Base-by-base conservation (phyloP, 2,329 filamentous ascomycete genomes). In the Pezizomycotina sp. region DNA sequence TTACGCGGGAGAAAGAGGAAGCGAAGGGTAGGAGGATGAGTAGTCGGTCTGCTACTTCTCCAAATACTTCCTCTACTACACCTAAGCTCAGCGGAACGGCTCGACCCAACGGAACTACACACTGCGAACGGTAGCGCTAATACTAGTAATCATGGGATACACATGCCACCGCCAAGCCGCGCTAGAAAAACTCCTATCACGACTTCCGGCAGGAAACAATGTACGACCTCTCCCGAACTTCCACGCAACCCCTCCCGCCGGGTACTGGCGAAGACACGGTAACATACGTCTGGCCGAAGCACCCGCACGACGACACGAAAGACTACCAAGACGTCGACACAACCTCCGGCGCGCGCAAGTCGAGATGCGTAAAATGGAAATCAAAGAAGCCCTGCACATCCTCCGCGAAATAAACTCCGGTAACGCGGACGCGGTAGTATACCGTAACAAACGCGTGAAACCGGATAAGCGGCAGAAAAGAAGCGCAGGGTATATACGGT, bases 271-370 rank as follows among this genome's bases (percentile, higher is more conserved):
- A 66, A 14, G 21, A 32, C 18, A 40, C 31, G 3, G 37, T 40
- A 4, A 32, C 34, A 8, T 40, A 40, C 20, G 18, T 40, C 2
- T 40, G 37, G 37, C 37, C 34, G 63, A 62, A 1, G 46, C 53
- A 25, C 62, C 34, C 34, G 16, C 37, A 31, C 4, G 27, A 35
- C 28, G 37, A 35, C 19, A 40, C 72, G 0, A 60, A 64, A 34
- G 75, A 73, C 45, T 60, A 65, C 4, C 62, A 65, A 34, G 71
- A 71, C 2, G 65, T 76, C 1, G 73, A 77, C 47, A 58, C 51
- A 65, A 70, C 34, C 59, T 77, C 4, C 64, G 73, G 7, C 58
- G 60, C 24, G 70, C 70, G 0, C 71, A 77, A 48, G 69, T 75
- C 27, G 62, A 74, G 42, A 60, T 77, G 47, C 62, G 71, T 1